These are phyloP conservation scores for Emericellopsis atlantica DNA, from an alignment of 2,329 filamentous ascomycete species.

Conservation along the genomic window DNA sequence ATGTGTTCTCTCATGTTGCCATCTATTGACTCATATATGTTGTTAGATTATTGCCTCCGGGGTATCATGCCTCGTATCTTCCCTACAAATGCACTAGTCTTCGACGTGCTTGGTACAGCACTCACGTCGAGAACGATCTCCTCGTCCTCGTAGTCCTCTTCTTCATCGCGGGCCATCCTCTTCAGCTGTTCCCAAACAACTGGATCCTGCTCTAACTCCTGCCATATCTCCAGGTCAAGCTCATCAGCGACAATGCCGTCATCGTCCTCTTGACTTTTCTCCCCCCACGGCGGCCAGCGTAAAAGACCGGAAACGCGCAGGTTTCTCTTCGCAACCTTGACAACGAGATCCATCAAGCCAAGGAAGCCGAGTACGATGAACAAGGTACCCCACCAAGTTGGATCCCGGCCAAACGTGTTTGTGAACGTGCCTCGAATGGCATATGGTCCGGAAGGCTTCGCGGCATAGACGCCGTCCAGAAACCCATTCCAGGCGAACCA, in stretches of 20 bases:
- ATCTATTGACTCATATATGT: no score
- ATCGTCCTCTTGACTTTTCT: constrained; percentile 13
- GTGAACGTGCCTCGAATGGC: constrained; percentile 57
- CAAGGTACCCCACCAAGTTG: constrained; percentile 63
- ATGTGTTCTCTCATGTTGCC: no score
- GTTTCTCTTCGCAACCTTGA: constrained; percentile 33
- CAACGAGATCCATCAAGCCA: constrained; percentile 51
- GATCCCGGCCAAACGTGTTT: constrained; percentile 51
- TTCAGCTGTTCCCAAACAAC: constrained; percentile 26
- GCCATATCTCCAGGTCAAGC: constrained; percentile 42
- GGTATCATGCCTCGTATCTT: background rate
- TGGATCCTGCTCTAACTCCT: constrained; percentile 42
- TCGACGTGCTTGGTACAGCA: background rate
- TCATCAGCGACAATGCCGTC: constrained; percentile 26
- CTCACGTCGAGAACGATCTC: background rate
- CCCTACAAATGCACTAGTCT: background rate
- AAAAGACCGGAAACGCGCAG: constrained; percentile 32
- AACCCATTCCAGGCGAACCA: constrained; percentile 68
- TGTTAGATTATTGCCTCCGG: background rate
- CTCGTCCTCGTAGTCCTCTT: constrained; percentile 4
- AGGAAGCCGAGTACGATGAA: constrained; percentile 50
- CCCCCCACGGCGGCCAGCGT: constrained; percentile 30
- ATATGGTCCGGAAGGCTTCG: constrained; percentile 39
- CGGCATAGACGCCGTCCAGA: constrained; percentile 49
- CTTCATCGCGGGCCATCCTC: constrained; percentile 23